Conservation (phyloP, 768 basidiomycete species). For the Cytidiella melzeri region DNA sequence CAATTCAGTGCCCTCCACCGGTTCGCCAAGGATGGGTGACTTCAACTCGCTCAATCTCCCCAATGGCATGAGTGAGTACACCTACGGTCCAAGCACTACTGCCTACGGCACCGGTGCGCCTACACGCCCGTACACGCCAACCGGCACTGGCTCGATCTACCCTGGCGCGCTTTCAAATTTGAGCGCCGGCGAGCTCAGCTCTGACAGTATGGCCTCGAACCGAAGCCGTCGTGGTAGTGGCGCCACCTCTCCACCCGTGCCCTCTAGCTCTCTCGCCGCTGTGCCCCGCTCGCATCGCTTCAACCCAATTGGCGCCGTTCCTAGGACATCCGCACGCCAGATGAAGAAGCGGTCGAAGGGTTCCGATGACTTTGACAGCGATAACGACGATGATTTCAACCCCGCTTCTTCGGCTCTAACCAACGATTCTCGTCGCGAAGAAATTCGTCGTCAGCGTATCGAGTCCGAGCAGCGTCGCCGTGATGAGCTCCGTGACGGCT, state of each 20-base stretch:
- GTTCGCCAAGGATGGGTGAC: constrained; percentile 51
- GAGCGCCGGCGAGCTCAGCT: constrained; percentile 64
- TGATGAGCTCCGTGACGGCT: constrained; percentile 90
- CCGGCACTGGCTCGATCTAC: constrained; percentile 48
- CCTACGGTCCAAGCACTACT: constrained; percentile 42
- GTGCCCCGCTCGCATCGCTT: constrained; percentile 74
- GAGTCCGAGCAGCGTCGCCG: constrained; percentile 90
- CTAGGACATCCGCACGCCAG: constrained; percentile 46
- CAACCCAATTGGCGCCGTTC: constrained; percentile 59
- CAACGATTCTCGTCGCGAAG: constrained; percentile 77
- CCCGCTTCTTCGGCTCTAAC: constrained; percentile 38
- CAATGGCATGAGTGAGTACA: constrained; percentile 53
- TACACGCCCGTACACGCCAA: constrained; percentile 64
- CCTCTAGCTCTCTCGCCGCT: constrained; percentile 44
- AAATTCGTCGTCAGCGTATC: constrained; percentile 87
- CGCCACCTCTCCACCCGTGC: constrained; percentile 45
- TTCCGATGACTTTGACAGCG: constrained; percentile 57
- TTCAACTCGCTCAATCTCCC: constrained; percentile 58
- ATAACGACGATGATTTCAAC: constrained; percentile 74
- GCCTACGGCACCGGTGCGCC: constrained; percentile 48
- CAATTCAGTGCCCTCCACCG: constrained; percentile 42
- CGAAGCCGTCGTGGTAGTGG: constrained; percentile 65
- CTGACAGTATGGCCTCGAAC: constrained; percentile 62
- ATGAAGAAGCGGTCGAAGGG: constrained; percentile 37
- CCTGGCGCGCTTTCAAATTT: constrained; percentile 70